These are phyloP conservation scores for Thielaviopsis euricoi DNA, from an alignment of 2,329 filamentous ascomycete species.

Conservation along the genomic window DNA sequence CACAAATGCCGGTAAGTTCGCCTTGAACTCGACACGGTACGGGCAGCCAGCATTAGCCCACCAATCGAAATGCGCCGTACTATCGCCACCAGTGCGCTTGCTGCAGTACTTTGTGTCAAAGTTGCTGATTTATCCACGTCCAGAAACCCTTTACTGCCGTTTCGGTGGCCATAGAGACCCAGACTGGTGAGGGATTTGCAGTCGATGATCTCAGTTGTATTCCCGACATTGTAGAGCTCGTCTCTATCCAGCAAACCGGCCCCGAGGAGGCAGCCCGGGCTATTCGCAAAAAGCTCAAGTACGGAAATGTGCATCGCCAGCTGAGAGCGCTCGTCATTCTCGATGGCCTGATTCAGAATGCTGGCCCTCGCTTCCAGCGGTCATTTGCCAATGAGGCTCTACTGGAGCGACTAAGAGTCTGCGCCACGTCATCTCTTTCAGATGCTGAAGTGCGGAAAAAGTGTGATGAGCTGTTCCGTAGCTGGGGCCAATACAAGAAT, in stretches of 20 bases:
- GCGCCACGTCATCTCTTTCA: conserved; percentile 69
- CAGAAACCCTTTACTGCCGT: conserved; percentile 81
- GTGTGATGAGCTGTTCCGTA: conserved; percentile 69
- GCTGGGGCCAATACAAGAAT: conserved; percentile 77
- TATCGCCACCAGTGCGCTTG: not conserved
- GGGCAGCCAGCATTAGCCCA: not conserved
- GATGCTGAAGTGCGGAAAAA: conserved; percentile 78
- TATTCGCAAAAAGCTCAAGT: conserved; percentile 96
- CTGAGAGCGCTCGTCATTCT: conserved; percentile 75
- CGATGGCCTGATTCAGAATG: conserved; percentile 89
- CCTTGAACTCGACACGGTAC: not conserved
- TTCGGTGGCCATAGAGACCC: conserved; percentile 77
- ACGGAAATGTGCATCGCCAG: conserved; percentile 86
- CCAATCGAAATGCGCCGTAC: not conserved
- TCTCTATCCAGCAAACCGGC: conserved; percentile 74
- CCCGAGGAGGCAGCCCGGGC: conserved; percentile 81
- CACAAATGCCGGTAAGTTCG: not conserved
- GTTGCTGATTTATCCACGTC: not conserved
- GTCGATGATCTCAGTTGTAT: conserved; percentile 86
- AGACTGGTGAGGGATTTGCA: conserved; percentile 78
- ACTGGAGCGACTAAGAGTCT: conserved; percentile 76
- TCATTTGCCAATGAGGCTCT: conserved; percentile 81
- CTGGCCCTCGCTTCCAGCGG: conserved; percentile 71
- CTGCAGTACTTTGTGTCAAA: not conserved
- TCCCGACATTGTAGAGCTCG: conserved; percentile 84